These are phyloP conservation scores for Alternaria sp. DNA, from an alignment of 2,329 filamentous ascomycete genomes.

Conservation along the genomic window DNA sequence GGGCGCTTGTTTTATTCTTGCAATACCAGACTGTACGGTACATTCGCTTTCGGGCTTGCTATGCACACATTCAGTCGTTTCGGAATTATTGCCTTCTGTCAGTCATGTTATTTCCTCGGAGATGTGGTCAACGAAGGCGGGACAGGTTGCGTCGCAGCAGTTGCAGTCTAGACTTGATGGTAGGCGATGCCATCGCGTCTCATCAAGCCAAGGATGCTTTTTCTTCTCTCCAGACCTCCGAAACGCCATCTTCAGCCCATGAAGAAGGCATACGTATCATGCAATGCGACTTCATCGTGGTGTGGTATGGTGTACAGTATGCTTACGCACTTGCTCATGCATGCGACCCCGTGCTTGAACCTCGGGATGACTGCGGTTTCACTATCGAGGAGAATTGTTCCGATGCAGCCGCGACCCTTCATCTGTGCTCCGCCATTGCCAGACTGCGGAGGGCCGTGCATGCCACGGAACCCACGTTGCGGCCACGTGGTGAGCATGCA, in stretches of 20 bases:
- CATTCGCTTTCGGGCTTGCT: constrained; percentile 1
- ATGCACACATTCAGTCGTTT: constrained; percentile 5
- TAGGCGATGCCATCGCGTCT: neutral
- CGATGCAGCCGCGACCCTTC: constrained; percentile 1
- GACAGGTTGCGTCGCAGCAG: neutral
- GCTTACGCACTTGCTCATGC: neutral
- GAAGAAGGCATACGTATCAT: neutral
- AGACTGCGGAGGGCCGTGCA: constrained; percentile 10
- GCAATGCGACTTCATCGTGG: neutral
- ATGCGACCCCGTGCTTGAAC: neutral
- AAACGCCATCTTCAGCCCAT: neutral
- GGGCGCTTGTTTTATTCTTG: neutral
- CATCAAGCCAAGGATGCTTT: neutral
- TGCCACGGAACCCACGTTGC: constrained; percentile 7
- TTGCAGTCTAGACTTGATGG: neutral
- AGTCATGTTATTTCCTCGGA: neutral
- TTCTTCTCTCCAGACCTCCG: neutral
- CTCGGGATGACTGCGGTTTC: constrained; percentile 1
- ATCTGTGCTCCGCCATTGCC: neutral
- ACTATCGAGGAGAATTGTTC: constrained; percentile 1
- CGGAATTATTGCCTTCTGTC: neutral
- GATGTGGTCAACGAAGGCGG: neutral
- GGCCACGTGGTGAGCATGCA: constrained; percentile 16
- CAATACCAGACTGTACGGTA: neutral
- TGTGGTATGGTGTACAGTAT: neutral